Conservation (phyloP, 176 grass and related monocot species). For the Pontederia paniculata region DNA sequence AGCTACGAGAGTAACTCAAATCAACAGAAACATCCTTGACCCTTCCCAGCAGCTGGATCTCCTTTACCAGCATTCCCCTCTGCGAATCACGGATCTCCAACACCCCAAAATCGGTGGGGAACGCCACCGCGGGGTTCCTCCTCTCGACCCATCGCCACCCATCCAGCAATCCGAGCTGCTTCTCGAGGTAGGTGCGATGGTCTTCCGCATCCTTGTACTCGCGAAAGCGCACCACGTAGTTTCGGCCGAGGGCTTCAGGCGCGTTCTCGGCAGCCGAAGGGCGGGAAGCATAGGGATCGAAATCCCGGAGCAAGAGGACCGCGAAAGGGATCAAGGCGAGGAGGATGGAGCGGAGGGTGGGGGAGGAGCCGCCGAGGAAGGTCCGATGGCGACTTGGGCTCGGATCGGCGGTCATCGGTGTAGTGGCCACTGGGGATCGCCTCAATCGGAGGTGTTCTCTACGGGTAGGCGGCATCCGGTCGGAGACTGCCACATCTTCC, state of each 20-base stretch:
- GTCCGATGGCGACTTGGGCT: background rate
- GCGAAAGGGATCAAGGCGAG: slow-evolving; percentile 23
- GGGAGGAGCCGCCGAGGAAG: background rate
- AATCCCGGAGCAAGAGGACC: background rate
- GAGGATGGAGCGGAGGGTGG: slow-evolving; percentile 26
- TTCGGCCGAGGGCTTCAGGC: slow-evolving; percentile 14
- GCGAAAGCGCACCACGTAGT: slow-evolving; percentile 67
- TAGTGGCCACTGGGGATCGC: too few species aligned
- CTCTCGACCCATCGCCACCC: slow-evolving; percentile 82
- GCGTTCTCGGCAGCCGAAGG: background rate
- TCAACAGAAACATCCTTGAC: slow-evolving; percentile 73
- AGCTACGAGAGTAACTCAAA: slow-evolving; percentile 42
- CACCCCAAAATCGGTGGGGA: slow-evolving; percentile 84
- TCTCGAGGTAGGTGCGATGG: slow-evolving; percentile 60
- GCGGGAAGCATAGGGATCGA: slow-evolving; percentile 4
- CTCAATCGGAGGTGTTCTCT: too few species aligned
- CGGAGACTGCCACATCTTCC: too few species aligned
- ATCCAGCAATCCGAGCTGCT: slow-evolving; percentile 17
- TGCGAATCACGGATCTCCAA: slow-evolving; percentile 44
- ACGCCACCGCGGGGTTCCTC: slow-evolving; percentile 48
- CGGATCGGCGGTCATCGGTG: too few species aligned
- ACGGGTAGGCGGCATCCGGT: too few species aligned
- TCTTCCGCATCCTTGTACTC: slow-evolving; percentile 45
- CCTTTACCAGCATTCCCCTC: slow-evolving; percentile 26
- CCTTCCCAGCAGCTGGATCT: slow-evolving; percentile 35